phyloP scores from a whole-genome alignment of 441 rosid genomes.

The Erodium chrysanthum region DNA sequence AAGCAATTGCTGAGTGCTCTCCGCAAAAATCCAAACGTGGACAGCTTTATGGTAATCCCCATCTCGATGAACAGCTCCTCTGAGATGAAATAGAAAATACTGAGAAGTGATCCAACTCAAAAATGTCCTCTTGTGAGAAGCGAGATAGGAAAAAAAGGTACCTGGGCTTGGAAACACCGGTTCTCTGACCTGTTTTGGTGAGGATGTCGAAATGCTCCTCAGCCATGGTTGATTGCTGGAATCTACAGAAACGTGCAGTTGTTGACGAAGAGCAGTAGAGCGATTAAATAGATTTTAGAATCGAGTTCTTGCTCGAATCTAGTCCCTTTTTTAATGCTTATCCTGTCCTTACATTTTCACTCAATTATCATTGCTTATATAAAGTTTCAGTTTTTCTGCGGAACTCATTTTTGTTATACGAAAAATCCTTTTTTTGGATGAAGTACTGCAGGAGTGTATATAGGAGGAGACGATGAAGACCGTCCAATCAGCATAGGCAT shows the following conservation, averaged over 20 bases:
- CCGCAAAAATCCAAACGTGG: slow-evolving; percentile 75
- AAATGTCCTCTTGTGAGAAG: background rate
- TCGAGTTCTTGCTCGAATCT: too few relatives aligned
- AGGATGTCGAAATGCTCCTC: slow-evolving; percentile 62
- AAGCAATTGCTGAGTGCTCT: slow-evolving; percentile 64
- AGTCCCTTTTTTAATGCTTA: too few relatives aligned
- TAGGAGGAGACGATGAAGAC: too few relatives aligned
- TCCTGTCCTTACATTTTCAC: too few relatives aligned
- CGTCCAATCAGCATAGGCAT: too few relatives aligned
- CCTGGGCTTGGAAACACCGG: slow-evolving; percentile 73
- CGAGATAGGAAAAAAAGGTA: too few relatives aligned
- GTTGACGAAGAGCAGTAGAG: background rate
- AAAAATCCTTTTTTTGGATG: too few relatives aligned
- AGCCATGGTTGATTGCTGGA: slow-evolving; percentile 13
- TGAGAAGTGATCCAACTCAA: background rate
- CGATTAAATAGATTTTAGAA: background rate
- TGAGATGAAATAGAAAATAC: slow-evolving; percentile 16
- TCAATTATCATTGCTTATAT: too few relatives aligned
- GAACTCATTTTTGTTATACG: too few relatives aligned
- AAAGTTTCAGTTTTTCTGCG: too few relatives aligned
- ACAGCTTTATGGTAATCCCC: slow-evolving; percentile 89
- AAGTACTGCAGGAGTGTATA: too few relatives aligned
- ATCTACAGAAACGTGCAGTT: background rate
- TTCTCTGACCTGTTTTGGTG: slow-evolving; percentile 47
- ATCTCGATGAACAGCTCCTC: slow-evolving; percentile 63